Percentiles rank a stretch among this genome's conserved stretches.
Evolutionary conservation across 2,329 filamentous ascomycete genomes (phyloP).

Genomic region (Xylariaceae sp.): DNA sequence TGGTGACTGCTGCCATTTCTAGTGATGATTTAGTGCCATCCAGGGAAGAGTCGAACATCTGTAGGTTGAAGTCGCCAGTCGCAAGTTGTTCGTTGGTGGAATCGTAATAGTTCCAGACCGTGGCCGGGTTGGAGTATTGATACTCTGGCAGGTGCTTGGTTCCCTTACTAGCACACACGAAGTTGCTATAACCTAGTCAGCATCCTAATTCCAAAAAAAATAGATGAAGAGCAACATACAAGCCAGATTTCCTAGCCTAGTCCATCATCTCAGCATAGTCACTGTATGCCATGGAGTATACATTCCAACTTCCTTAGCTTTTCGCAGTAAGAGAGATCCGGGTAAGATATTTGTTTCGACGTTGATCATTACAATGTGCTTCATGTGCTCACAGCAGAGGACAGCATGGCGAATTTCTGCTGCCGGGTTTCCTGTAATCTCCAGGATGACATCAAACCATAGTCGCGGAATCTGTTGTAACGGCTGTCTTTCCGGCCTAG

Average conservation of each 20-base stretch:
- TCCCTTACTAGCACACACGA: constrained; percentile 52
- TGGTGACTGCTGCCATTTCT: constrained; percentile 55
- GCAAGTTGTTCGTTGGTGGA: constrained; percentile 52
- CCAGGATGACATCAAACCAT: constrained; percentile 52
- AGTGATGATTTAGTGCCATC: constrained; percentile 55
- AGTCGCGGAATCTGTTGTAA: constrained; percentile 49
- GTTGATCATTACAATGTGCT: constrained; percentile 56
- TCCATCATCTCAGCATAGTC: constrained; percentile 51
- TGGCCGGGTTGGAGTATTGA: constrained; percentile 53
- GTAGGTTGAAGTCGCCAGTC: constrained; percentile 50
- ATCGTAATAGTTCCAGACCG: constrained; percentile 53
- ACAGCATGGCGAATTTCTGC: constrained; percentile 51
- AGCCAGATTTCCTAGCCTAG: constrained; percentile 51
- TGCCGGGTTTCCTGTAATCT: constrained; percentile 50
- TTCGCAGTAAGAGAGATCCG: constrained; percentile 48
- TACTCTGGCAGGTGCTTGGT: constrained; percentile 54
- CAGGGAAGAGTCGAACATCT: constrained; percentile 56
- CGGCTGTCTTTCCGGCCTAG: constrained; percentile 47
- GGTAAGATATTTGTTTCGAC: constrained; percentile 53
- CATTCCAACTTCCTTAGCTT: constrained; percentile 51
- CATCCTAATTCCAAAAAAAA: not conserved
- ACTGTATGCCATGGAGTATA: constrained; percentile 55
- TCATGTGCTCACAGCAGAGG: constrained; percentile 51
- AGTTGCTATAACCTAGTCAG: constrained; percentile 32
- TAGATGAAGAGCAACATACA: constrained; percentile 26